Base-by-base conservation (phyloP, 768 basidiomycete genomes). In the Polyporus arcularius region DNA sequence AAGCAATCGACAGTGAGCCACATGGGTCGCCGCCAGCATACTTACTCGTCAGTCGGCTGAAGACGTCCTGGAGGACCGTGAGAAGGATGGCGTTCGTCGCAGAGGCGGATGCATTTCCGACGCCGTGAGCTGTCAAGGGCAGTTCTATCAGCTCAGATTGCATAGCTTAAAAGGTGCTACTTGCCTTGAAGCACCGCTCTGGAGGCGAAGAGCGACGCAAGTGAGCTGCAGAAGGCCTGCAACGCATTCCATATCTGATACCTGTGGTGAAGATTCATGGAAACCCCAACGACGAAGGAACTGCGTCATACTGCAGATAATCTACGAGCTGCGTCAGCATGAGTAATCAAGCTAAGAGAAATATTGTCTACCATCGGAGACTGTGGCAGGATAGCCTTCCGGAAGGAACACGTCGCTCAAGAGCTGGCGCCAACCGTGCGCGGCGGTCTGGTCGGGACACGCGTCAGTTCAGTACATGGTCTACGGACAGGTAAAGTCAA, bases 161-260 rank as follows among this genome's bases (percentile, higher is more conserved):
- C 16, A 16, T 14, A 3, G 47, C 9, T 1, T 1, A 55, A 10
- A 32, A 55, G 18, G 6, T 26, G 4, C 18, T 9, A 58, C 45
- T 35, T 50, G 85, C 87, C 88, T 79, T 89, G 85, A 6, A 90
- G 74, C 3, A 86, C 80, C 15, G 88, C 87, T 63, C 88, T 77
- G 7, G 87, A 88, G 0, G 88, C 84, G 18, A 89, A 67, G 30
- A 89, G 73, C 0, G 84, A 78, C 0, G 87, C 82, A 2, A 89
- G 72, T 0, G 88, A 86, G 66, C 83, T 89, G 67, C 86, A 89
- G 63, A 88, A 89, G 3, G 87, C 85, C 71, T 89, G 88, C 4
- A 87, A 57, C 0, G 84, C 84, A 63, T 89, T 89, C 64, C 83
- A 79, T 14, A 85, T 73, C 68, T 89, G 87, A 65, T 87, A 89